phyloP scores from a whole-genome alignment of 2,329 filamentous ascomycete genomes.

The Fusarium beomiforme region DNA sequence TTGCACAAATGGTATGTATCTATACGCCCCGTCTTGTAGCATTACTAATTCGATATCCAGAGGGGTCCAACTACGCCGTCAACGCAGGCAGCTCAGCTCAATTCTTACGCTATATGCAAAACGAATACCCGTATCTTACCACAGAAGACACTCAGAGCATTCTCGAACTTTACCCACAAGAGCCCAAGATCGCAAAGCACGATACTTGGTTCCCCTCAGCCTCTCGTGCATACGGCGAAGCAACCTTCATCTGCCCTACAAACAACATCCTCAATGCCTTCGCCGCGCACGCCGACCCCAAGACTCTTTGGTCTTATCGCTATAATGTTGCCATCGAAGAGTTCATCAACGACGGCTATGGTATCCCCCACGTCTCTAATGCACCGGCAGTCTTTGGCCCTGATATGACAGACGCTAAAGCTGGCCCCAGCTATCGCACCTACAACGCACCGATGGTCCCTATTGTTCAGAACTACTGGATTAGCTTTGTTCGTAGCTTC shows the following conservation, averaged over 20 bases:
- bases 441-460: conserved; percentile 58
- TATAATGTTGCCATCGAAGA: conserved; percentile 58
- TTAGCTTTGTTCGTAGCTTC: conserved; percentile 58
- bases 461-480: conserved; percentile 60
- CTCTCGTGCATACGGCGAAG: conserved; percentile 56
- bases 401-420: conserved; percentile 38
- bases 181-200: conserved; percentile 50
- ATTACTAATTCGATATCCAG: conserved; percentile 41
- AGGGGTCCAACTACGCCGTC: conserved; percentile 58
- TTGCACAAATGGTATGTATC: conserved; percentile 54
- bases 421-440: conserved; percentile 51
- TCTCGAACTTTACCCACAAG: conserved; percentile 52
- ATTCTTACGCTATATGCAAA: conserved; percentile 53
- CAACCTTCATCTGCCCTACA: conserved; percentile 57
- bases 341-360: conserved; percentile 51
- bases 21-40: too few species aligned
- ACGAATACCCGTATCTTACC: conserved; percentile 59
- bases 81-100: conserved; percentile 50
- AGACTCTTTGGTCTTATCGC: conserved; percentile 57
- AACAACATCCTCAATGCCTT: conserved; percentile 52
- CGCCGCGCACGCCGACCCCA: conserved; percentile 24
- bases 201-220: conserved; percentile 56
- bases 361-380: conserved; percentile 61
- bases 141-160: conserved; percentile 49
- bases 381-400: conserved; percentile 61